Conservation (phyloP, 1,284 basidiomycete species). For the Amylostereum areolatum region DNA sequence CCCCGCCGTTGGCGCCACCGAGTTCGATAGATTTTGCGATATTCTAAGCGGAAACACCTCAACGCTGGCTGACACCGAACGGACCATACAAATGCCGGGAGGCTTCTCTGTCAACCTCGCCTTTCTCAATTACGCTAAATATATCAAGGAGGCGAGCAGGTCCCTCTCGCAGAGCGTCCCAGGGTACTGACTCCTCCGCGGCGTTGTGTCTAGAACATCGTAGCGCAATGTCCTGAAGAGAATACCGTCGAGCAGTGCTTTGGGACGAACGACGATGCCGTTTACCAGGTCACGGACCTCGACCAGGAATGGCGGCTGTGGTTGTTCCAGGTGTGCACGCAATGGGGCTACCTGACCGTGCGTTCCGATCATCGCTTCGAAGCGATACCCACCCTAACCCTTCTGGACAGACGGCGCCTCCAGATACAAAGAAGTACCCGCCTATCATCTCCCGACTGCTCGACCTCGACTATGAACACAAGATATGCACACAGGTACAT, state of each 20-base stretch:
- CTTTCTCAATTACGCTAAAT: conserved; percentile 72
- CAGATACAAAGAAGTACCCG: conserved; percentile 48
- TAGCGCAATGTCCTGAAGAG: conserved; percentile 50
- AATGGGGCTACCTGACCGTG: conserved; percentile 91
- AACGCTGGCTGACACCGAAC: conserved; percentile 14
- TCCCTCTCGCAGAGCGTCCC: not conserved
- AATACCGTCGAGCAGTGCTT: conserved; percentile 76
- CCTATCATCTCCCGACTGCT: conserved; percentile 69
- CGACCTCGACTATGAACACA: conserved; percentile 72
- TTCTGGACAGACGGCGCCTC: conserved; percentile 56
- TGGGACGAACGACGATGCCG: conserved; percentile 67
- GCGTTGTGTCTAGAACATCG: conserved; percentile 42
- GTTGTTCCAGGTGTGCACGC: conserved; percentile 89
- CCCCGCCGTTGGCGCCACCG: conserved; percentile 52
- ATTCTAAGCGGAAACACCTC: conserved; percentile 29
- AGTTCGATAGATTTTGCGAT: conserved; percentile 71
- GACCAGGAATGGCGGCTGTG: conserved; percentile 80
- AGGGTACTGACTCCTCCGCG: not conserved
- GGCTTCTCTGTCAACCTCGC: conserved; percentile 48
- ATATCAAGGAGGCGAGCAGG: conserved; percentile 57
- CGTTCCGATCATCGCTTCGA: conserved; percentile 13
- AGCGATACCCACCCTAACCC: too few relatives aligned
- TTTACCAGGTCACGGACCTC: conserved; percentile 58
- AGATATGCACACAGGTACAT: conserved; percentile 76
- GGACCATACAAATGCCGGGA: conserved; percentile 32